phyloP scores from a whole-genome alignment of 305 asterid species.

The Ilex paraguariensis region DNA sequence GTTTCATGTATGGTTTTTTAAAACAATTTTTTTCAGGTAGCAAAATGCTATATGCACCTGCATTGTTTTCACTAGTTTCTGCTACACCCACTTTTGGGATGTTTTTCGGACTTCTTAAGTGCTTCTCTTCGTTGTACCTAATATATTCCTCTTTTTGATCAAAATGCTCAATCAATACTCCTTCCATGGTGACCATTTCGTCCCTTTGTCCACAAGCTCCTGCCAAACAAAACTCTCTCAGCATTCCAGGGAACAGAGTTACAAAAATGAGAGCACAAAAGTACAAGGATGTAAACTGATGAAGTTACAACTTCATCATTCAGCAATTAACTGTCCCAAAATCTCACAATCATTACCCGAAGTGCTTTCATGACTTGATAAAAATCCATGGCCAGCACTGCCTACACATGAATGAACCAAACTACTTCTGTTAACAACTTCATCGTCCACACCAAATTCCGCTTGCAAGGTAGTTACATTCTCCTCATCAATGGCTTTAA shows the following conservation, averaged over 20 bases:
- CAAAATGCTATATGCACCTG: slow-evolving; percentile 28
- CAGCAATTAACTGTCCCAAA: background rate
- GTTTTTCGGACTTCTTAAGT: slow-evolving; percentile 17
- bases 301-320: background rate
- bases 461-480: slow-evolving; percentile 15
- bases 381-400: slow-evolving; percentile 10
- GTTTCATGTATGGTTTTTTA: background rate
- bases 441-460: slow-evolving; percentile 10
- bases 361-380: background rate
- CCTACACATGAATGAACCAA: slow-evolving; percentile 11
- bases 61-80: slow-evolving; percentile 25
- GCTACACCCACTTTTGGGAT: slow-evolving; percentile 15
- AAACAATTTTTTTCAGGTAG: background rate
- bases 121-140: slow-evolving; percentile 13
- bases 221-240: slow-evolving; percentile 18
- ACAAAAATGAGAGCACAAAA: too few relatives aligned
- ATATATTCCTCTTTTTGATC: slow-evolving; percentile 14
- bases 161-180: slow-evolving; percentile 8
- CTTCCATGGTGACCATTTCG: slow-evolving; percentile 9
- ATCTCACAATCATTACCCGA: slow-evolving; percentile 16
- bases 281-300: too few relatives aligned
- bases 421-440: slow-evolving; percentile 12
- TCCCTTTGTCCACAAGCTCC: slow-evolving; percentile 20
- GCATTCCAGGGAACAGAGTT: background rate
- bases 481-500: slow-evolving; percentile 19